phyloP scores from a whole-genome alignment of 2,329 filamentous ascomycete genomes.

The Colletotrichum limetticola region DNA sequence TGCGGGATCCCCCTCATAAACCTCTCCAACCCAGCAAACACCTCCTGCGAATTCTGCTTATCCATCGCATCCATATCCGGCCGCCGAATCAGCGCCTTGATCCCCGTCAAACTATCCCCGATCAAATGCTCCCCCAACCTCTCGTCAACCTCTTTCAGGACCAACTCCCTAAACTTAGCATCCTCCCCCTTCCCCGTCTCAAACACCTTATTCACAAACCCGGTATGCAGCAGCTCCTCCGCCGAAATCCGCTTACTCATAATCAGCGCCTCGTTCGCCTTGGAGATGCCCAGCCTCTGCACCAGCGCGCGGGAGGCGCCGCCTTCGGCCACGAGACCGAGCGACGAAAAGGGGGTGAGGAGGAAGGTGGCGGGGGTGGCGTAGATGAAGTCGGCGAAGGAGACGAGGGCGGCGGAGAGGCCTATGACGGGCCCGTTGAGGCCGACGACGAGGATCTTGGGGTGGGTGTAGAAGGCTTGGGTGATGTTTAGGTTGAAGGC shows the following conservation, averaged over 20 bases:
- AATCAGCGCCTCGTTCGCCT: slow-evolving; percentile 92
- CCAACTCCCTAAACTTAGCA: slow-evolving; percentile 75
- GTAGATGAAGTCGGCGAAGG: slow-evolving; percentile 94
- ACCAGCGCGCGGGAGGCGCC: slow-evolving; percentile 83
- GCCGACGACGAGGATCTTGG: slow-evolving; percentile 90
- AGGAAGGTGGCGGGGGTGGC: slow-evolving; percentile 83
- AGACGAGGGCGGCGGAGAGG: slow-evolving; percentile 84
- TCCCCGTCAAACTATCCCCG: slow-evolving; percentile 80
- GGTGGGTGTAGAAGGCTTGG: slow-evolving; percentile 90
- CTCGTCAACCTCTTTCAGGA: slow-evolving; percentile 84
- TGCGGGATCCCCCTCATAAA: slow-evolving; percentile 86
- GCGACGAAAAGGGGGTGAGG: slow-evolving; percentile 89
- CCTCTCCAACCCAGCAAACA: slow-evolving; percentile 84
- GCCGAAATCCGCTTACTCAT: slow-evolving; percentile 83
- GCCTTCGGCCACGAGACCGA: slow-evolving; percentile 92
- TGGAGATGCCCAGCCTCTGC: slow-evolving; percentile 79
- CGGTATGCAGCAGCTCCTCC: slow-evolving; percentile 78
- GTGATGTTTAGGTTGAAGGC: slow-evolving; percentile 90
- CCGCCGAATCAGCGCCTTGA: slow-evolving; percentile 84
- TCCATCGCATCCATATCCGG: slow-evolving; percentile 80
- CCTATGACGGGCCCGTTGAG: slow-evolving; percentile 94
- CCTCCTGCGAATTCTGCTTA: slow-evolving; percentile 82
- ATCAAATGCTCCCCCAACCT: slow-evolving; percentile 83
- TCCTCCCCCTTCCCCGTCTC: slow-evolving; percentile 66
- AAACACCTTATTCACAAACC: slow-evolving; percentile 90